Evolutionary conservation across 1,139 yeast genomes (phyloP).

Genomic region (Kurtzmaniella natalensis): DNA sequence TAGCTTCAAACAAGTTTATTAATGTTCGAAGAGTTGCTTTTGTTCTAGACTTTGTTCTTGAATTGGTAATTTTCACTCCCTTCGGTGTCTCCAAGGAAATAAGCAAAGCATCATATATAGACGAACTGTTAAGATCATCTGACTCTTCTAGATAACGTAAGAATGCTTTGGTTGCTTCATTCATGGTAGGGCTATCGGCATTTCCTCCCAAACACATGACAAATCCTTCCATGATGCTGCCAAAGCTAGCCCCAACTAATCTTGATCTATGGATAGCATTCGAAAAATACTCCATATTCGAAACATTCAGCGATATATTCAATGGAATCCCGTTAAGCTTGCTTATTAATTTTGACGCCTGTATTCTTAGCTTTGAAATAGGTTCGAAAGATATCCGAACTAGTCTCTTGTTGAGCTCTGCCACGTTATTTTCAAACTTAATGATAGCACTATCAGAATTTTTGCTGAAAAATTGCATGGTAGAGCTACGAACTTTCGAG

Average conservation of each 20-base stretch:
- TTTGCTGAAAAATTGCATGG: slow-evolving; percentile 34
- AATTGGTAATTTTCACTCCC: slow-evolving; percentile 3
- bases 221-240: slow-evolving; percentile 26
- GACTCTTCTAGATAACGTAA: slow-evolving; percentile 1
- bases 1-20: slow-evolving; percentile 38
- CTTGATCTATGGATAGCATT: slow-evolving; percentile 13
- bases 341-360: slow-evolving; percentile 24
- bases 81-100: slow-evolving; percentile 16
- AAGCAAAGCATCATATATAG: slow-evolving; percentile 12
- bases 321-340: too few relatives aligned
- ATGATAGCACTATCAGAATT: slow-evolving; percentile 21
- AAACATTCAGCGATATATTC: slow-evolving; percentile 30
- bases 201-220: slow-evolving; percentile 18
- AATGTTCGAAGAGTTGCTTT: slow-evolving; percentile 26
- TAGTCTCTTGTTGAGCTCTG: slow-evolving; percentile 27
- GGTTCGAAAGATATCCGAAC: slow-evolving; percentile 48
- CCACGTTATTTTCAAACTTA: slow-evolving; percentile 11
- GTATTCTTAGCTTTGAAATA: slow-evolving; percentile 26
- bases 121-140: neutral
- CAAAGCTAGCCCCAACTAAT: neutral
- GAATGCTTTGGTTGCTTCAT: slow-evolving; percentile 11
- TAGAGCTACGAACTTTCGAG: slow-evolving; percentile 56
- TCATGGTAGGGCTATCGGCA: slow-evolving; percentile 47
- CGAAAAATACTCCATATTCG: slow-evolving; percentile 56
- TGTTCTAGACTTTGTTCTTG: slow-evolving; percentile 19